Evolutionary conservation across 306 rosid species (phyloP), one percentile per base, ranked within the genome.

Genomic region (Cercis canadensis): DNA sequence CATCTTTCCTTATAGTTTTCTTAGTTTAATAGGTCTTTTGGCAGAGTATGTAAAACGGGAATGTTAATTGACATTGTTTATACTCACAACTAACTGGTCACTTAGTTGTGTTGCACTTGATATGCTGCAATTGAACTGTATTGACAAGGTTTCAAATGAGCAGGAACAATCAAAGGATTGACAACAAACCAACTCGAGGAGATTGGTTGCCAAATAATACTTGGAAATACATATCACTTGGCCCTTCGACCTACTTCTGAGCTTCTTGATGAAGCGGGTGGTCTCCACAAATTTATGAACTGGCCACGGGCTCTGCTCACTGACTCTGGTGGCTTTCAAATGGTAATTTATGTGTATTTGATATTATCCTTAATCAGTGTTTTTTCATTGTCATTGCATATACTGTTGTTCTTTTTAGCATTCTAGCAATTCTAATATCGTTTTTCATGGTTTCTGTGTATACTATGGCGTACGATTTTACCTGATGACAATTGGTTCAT

Each of bases 321-420:
- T 4, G 97, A 94, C 78, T 91, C 96, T 4, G 97, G 96, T 77
- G 99, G 97, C 77, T 94, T 94, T 87, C 96, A 94, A 80, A 94
- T 94, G 96, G 99, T 93, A 62, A 61, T 75, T 53, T 64, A 57
- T 73, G 53, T 33, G 40, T 57, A 32, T 52, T 53, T 54, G 16
- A 43, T 59, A 41, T 62, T 12, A 24, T 1, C 58, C 39, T 29
- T 43, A 24, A 16, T 55, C 16, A 31, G 12, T 15, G 50, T 41
- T 64, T 64, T 57, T 40, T 55, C 8, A 17, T 46, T 71, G 19
- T 10, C 39, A 43, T 56, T 70, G 63, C 52, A 40, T 53, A 62
- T 57, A 33, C 7, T 60, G 39, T 69, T 54, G 54, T 68, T n/a
- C n/a, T n/a, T 74, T 68, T 11, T 10, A 11, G 62, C 49, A 44